A percentile compares a stretch with the other conserved stretches of the same genome.
Conservation (phyloP, 495 filamentous ascomycete species). For the Neurospora sp. region DNA sequence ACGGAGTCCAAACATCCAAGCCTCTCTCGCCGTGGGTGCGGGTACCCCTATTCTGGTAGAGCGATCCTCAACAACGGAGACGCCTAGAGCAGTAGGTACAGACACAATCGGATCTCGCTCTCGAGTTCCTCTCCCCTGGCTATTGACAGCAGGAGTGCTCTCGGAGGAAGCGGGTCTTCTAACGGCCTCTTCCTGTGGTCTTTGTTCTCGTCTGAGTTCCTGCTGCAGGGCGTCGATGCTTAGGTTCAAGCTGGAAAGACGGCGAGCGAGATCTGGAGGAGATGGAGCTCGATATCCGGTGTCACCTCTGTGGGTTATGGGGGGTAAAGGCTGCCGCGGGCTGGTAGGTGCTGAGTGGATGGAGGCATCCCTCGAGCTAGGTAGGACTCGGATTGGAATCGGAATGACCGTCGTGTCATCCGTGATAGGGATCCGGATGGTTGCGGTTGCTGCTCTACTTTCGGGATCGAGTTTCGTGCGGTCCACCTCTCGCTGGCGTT, state of each 20-base stretch:
- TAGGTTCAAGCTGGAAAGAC: neutral
- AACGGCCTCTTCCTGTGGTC: neutral
- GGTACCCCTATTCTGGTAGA: neutral
- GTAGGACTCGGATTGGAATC: neutral
- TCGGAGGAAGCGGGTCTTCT: neutral
- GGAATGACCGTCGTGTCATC: neutral
- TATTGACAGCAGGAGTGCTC: neutral
- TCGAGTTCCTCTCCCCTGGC: neutral
- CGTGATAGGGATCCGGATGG: neutral
- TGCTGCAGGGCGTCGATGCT: neutral
- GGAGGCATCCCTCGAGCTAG: neutral
- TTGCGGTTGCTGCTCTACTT: neutral
- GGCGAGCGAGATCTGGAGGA: neutral
- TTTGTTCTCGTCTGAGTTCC: neutral
- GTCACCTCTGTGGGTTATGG: neutral
- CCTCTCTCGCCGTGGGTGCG: neutral
- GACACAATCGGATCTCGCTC: too few species aligned
- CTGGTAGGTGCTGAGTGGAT: neutral
- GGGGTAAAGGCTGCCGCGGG: neutral
- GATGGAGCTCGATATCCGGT: neutral
- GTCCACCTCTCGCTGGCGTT: neutral
- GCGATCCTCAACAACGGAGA: neutral
- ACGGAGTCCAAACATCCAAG: neutral
- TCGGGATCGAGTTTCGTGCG: neutral
- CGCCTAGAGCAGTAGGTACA: neutral